phyloP scores from a whole-genome alignment of 352 stramenopile species.

The Phytophthora boehmeriae region DNA sequence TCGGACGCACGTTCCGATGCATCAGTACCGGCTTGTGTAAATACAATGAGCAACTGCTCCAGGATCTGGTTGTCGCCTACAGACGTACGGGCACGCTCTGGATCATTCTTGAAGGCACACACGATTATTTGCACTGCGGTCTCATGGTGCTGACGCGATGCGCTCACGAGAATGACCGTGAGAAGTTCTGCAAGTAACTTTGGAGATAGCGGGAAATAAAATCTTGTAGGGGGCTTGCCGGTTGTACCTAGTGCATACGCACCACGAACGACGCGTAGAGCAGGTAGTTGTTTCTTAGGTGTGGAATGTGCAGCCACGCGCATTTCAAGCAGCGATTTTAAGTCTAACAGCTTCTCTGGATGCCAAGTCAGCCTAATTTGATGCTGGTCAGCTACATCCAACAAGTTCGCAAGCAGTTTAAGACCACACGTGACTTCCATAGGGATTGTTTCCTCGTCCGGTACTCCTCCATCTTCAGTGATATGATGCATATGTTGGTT shows the following conservation, averaged over 20 bases:
- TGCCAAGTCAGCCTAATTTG: slow-evolving; percentile 30
- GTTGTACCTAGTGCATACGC: slow-evolving; percentile 29
- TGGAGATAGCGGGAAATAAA: slow-evolving; percentile 55
- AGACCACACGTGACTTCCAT: slow-evolving; percentile 32
- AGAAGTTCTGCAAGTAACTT: slow-evolving; percentile 67
- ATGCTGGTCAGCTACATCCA: slow-evolving; percentile 36
- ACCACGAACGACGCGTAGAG: slow-evolving; percentile 45
- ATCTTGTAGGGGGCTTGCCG: background rate
- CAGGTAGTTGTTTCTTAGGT: slow-evolving; percentile 48
- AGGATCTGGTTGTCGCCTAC: slow-evolving; percentile 69
- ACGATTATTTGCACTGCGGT: slow-evolving; percentile 57
- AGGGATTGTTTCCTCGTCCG: slow-evolving; percentile 15
- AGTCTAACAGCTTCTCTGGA: slow-evolving; percentile 29
- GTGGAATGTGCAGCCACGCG: slow-evolving; percentile 42
- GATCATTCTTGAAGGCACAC: slow-evolving; percentile 51
- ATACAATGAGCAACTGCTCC: slow-evolving; percentile 70
- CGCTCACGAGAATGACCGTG: slow-evolving; percentile 66
- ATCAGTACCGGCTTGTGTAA: slow-evolving; percentile 47
- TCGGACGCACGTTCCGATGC: slow-evolving; percentile 18
- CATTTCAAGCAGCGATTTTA: slow-evolving; percentile 37
- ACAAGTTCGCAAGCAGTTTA: slow-evolving; percentile 57
- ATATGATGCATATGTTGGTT: slow-evolving; percentile 8
- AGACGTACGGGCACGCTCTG: slow-evolving; percentile 39
- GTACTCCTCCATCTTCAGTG: background rate
- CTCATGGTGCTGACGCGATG: slow-evolving; percentile 39